Evolutionary conservation across 2,329 filamentous ascomycete genomes (phyloP).

Genomic region (Ampelomyces quisqualis): DNA sequence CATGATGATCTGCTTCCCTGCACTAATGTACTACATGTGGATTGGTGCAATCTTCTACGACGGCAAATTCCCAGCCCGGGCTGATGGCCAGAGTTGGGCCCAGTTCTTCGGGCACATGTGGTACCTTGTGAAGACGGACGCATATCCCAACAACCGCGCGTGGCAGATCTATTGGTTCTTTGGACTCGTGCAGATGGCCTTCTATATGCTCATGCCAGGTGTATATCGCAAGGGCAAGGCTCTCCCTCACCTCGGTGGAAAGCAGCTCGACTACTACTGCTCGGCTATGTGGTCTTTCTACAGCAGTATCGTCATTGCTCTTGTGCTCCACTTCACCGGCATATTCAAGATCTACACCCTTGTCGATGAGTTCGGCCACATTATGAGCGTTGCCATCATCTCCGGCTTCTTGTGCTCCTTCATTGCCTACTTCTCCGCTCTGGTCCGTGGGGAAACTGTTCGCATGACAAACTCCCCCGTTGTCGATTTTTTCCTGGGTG

Average conservation of each 20-base stretch:
- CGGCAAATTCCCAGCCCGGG: constrained; percentile 72
- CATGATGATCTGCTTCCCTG: constrained; percentile 93
- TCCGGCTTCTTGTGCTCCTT: constrained; percentile 83
- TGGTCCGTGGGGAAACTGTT: constrained; percentile 78
- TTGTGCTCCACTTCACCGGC: constrained; percentile 76
- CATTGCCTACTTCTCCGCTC: constrained; percentile 81
- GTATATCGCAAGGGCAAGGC: constrained; percentile 87
- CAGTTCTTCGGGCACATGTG: constrained; percentile 74
- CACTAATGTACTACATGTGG: constrained; percentile 99
- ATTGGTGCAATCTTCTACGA: constrained; percentile 91
- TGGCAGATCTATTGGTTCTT: constrained; percentile 97
- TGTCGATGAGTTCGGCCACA: constrained; percentile 90
- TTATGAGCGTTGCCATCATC: constrained; percentile 90
- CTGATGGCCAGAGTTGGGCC: constrained; percentile 63
- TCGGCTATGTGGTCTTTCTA: constrained; percentile 87
- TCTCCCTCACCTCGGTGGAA: constrained; percentile 75
- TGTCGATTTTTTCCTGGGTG: constrained; percentile 91
- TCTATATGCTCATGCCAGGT: constrained; percentile 84
- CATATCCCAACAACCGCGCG: constrained; percentile 77
- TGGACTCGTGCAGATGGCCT: constrained; percentile 77
- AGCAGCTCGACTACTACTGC: constrained; percentile 93
- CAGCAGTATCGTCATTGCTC: constrained; percentile 71
- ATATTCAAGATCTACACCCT: constrained; percentile 87
- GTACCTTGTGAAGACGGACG: constrained; percentile 75
- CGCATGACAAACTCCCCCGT: constrained; percentile 83